A percentile compares a stretch with the other conserved stretches of the same genome.
These are phyloP conservation scores for Aspergillus uvarum DNA, from an alignment of 2,329 filamentous ascomycete genomes.

Conservation along the genomic window DNA sequence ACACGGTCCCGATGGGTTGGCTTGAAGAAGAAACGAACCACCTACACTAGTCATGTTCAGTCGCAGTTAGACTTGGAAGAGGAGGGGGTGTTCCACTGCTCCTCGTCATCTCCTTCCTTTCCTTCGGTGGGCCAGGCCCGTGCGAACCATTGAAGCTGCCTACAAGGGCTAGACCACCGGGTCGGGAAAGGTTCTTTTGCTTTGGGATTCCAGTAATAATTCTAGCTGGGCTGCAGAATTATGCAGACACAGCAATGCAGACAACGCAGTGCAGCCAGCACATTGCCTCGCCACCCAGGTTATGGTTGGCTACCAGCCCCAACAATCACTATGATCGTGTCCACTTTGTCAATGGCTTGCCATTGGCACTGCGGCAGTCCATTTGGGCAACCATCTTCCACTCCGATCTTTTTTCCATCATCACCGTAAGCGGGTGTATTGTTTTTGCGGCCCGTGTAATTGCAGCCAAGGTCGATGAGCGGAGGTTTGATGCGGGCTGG, in stretches of 20 bases:
- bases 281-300: not conserved
- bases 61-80: not conserved
- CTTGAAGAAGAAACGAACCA: not conserved
- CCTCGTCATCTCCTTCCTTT: not conserved
- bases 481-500: not conserved
- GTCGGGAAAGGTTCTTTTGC: not conserved
- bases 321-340: too few species aligned
- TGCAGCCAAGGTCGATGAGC: too few species aligned
- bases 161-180: not conserved
- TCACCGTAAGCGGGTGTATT: too few species aligned
- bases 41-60: too few species aligned
- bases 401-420: too few species aligned
- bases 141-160: constrained; percentile 1
- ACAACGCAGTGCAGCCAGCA: not conserved
- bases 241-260: too few species aligned
- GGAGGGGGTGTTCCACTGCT: not conserved
- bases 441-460: too few species aligned
- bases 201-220: not conserved
- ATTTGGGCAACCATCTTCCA: too few species aligned
- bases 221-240: not conserved
- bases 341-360: too few species aligned
- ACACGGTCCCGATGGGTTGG: not conserved
- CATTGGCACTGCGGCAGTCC: too few species aligned
- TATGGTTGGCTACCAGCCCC: not conserved
- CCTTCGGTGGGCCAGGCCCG: constrained; percentile 1